phyloP scores from a whole-genome alignment of 805 yeast genomes.

The Henningerozyma blattae region DNA sequence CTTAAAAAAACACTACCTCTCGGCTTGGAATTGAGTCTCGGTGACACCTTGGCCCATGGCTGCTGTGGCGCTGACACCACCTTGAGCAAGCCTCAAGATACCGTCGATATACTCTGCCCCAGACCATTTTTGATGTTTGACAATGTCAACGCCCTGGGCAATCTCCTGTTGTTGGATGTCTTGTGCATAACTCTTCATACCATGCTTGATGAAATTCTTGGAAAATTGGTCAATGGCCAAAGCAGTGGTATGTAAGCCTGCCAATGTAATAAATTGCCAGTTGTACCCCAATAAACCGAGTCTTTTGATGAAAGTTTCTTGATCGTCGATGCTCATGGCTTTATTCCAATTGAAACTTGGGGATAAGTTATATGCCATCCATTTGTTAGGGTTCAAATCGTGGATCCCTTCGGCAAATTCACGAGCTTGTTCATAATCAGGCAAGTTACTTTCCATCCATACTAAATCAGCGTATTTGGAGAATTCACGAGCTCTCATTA shows the following conservation, averaged over 20 bases:
- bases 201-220: slow-evolving; percentile 61
- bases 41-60: slow-evolving; percentile 99
- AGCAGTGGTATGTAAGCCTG: slow-evolving; percentile 94
- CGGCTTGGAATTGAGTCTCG: slow-evolving; percentile 61
- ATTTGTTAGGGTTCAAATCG: slow-evolving; percentile 70
- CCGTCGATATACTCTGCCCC: slow-evolving; percentile 96
- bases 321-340: slow-evolving; percentile 81
- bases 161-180: slow-evolving; percentile 80
- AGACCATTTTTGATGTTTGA: slow-evolving; percentile 97
- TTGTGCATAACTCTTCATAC: slow-evolving; percentile 94
- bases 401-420: slow-evolving; percentile 91
- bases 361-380: slow-evolving; percentile 94
- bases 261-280: slow-evolving; percentile 96
- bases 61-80: slow-evolving; percentile 91
- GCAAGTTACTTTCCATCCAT: slow-evolving; percentile 97
- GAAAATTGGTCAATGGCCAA: slow-evolving; percentile 81
- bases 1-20: too few species aligned
- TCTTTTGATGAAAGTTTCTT: slow-evolving; percentile 79
- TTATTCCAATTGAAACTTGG: slow-evolving; percentile 98
- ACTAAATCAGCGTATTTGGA: slow-evolving; percentile 79
- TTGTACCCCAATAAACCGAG: slow-evolving; percentile 83
- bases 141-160: slow-evolving; percentile 82
- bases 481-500: slow-evolving; percentile 89
- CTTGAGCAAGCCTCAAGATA: slow-evolving; percentile 77
- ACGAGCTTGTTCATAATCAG: slow-evolving; percentile 86